These are phyloP conservation scores for Petasospora rhodanensis DNA, from an alignment of 1,139 yeast genomes.

Conservation along the genomic window DNA sequence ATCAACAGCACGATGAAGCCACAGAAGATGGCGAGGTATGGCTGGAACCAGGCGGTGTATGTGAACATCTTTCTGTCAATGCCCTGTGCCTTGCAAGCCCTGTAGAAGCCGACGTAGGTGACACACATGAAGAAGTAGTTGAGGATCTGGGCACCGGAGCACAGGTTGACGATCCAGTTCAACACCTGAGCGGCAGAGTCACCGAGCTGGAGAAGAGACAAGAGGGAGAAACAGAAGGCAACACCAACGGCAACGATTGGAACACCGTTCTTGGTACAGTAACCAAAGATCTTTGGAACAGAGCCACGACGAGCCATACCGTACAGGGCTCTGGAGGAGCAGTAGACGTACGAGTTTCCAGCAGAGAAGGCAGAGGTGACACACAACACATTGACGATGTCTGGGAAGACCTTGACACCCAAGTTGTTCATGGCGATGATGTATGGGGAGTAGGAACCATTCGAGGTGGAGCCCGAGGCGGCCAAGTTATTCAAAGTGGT, in stretches of 20 bases:
- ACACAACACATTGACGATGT: slow-evolving; percentile 51
- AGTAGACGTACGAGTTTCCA: slow-evolving; percentile 58
- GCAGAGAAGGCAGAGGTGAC: slow-evolving; percentile 57
- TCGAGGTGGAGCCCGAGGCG: slow-evolving; percentile 46
- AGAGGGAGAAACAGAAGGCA: slow-evolving; percentile 33
- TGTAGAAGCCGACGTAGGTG: slow-evolving; percentile 55
- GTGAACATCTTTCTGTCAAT: slow-evolving; percentile 46
- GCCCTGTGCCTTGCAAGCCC: slow-evolving; percentile 53
- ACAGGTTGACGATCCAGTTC: slow-evolving; percentile 59
- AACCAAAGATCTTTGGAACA: slow-evolving; percentile 52
- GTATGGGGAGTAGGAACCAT: slow-evolving; percentile 47
- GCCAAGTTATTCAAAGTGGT: slow-evolving; percentile 38
- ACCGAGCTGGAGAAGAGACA: slow-evolving; percentile 42
- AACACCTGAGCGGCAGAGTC: slow-evolving; percentile 50
- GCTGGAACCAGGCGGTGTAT: slow-evolving; percentile 49
- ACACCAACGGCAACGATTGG: slow-evolving; percentile 44
- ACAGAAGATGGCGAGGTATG: slow-evolving; percentile 51
- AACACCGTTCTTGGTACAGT: slow-evolving; percentile 44
- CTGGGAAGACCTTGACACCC: slow-evolving; percentile 47
- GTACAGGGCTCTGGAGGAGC: slow-evolving; percentile 58
- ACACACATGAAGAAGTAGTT: slow-evolving; percentile 57
- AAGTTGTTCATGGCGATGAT: slow-evolving; percentile 49
- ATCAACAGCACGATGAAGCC: slow-evolving; percentile 43
- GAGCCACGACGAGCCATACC: slow-evolving; percentile 52
- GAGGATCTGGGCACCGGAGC: slow-evolving; percentile 66